A percentile compares a stretch with the other conserved stretches of the same genome.
Evolutionary conservation across 306 rosid species (phyloP).

Genomic region (Rosa chinensis): DNA sequence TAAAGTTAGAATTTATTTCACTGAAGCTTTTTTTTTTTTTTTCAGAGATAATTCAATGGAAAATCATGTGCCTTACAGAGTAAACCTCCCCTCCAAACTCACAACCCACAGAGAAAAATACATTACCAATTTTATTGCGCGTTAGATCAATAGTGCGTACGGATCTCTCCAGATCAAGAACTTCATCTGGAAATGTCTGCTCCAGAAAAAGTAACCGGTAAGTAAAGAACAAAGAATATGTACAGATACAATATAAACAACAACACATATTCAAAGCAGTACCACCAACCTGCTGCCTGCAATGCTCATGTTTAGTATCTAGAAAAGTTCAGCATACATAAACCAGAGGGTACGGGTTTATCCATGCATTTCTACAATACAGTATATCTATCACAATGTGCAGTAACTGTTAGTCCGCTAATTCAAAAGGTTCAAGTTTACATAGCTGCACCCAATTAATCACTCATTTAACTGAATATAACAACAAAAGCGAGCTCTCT

Average conservation of each 20-base stretch:
- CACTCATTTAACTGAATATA: background rate
- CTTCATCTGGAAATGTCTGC: conserved; percentile 83
- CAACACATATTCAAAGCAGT: background rate
- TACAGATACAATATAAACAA: conserved; percentile 4
- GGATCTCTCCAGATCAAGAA: conserved; percentile 69
- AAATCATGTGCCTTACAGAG: background rate
- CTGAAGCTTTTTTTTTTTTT: background rate
- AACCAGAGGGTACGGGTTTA: background rate
- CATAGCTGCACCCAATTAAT: background rate
- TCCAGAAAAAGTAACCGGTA: conserved; percentile 4
- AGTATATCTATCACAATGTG: background rate
- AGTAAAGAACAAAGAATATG: background rate
- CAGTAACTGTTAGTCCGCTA: background rate
- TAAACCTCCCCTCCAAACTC: background rate
- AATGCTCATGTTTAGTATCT: background rate
- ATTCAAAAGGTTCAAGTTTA: background rate
- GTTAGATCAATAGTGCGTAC: conserved; percentile 90
- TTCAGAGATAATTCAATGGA: background rate
- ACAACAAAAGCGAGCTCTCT: background rate
- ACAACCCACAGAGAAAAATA: conserved; percentile 8
- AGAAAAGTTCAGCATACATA: background rate
- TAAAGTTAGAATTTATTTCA: background rate
- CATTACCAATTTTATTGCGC: conserved; percentile 72
- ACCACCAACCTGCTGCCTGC: background rate
- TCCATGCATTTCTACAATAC: background rate